Evolutionary conservation across 2,329 filamentous ascomycete species (phyloP), one percentile per base, ranked within the genome.

Genomic region (Fusarium albidum): DNA sequence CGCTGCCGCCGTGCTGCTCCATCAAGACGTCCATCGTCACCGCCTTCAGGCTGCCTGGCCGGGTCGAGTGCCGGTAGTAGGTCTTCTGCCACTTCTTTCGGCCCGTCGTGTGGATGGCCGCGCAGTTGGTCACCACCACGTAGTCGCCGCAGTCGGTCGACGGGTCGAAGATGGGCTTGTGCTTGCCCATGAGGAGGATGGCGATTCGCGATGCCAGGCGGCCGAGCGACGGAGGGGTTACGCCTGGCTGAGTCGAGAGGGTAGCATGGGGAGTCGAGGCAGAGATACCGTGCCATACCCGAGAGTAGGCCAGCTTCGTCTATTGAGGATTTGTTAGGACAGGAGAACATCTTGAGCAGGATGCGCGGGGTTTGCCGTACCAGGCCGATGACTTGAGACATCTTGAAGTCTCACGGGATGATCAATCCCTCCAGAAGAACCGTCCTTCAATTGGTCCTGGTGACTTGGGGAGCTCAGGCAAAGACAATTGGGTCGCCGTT

Each of bases 101-200:
- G 64, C 95, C 95, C 8, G 95, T 98, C 2, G 87, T 89, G 78
- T 93, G 87, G 42, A 99, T 81, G 40, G 94, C 87, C 33, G 89
- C 84, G 80, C 95, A 98, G 73, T 92, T 88, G 31, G 91, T 91
- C 44, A 95, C 93, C 1, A 99, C 94, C 11, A 99, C 93, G 75
- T 99, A 99, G 85, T 99, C 95, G 66, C 95, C 95, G 82, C 95
- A 98, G 82, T 99, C 95, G 57, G 93, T 97, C 17, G 92, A 96
- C 2, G 95, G 95, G 77, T 98, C 91, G 79, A 87, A 99, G 75
- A 95, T 96, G 17, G 95, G 95, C 79, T 99, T 99, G 83, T 99
- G 90, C 82, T 99, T 99, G 78, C 95, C 95, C 93, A 98, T 97
- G 45, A 97, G 86, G 55, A 91, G 82, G 47, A 88, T 81, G 57